A percentile compares a stretch with the other conserved stretches of the same genome.
Conservation (phyloP, 352 stramenopile genomes). For the Peronospora farinosa region DNA sequence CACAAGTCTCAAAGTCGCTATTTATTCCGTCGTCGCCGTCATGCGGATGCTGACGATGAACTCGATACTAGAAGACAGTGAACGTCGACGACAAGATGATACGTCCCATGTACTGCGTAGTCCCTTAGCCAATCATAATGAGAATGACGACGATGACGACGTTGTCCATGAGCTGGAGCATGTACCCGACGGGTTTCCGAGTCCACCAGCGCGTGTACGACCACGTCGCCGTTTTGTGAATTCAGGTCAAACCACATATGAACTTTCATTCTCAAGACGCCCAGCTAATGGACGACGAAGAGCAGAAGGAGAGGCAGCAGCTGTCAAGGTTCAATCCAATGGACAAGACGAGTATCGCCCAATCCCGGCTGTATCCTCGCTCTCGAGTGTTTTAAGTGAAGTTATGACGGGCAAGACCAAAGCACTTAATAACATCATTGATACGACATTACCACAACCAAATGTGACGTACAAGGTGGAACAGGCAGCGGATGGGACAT, state of each 20-base stretch:
- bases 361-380: constrained; percentile 34
- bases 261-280: constrained; percentile 39
- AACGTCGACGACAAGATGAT: constrained; percentile 9
- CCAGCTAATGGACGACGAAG: constrained; percentile 1
- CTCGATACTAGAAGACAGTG: constrained; percentile 20
- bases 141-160: constrained; percentile 7
- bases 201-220: constrained; percentile 16
- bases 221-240: constrained; percentile 48
- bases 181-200: constrained; percentile 18
- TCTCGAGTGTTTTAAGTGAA: constrained; percentile 44
- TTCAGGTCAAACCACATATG: constrained; percentile 37
- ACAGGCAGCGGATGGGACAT: constrained; percentile 30
- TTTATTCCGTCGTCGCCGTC: neutral
- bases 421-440: constrained; percentile 36
- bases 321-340: constrained; percentile 1
- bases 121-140: constrained; percentile 5
- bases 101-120: constrained; percentile 3
- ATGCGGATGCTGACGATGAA: constrained; percentile 33
- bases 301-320: neutral
- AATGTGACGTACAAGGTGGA: constrained; percentile 38
- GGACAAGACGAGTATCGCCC: constrained; percentile 5
- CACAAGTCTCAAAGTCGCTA: neutral
- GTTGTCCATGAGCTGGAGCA: constrained; percentile 24
- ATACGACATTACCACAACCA: constrained; percentile 31
- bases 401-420: constrained; percentile 38